Evolutionary conservation across 352 stramenopile species (phyloP).

Genomic region (Thalassiosira livingstoniorum): DNA sequence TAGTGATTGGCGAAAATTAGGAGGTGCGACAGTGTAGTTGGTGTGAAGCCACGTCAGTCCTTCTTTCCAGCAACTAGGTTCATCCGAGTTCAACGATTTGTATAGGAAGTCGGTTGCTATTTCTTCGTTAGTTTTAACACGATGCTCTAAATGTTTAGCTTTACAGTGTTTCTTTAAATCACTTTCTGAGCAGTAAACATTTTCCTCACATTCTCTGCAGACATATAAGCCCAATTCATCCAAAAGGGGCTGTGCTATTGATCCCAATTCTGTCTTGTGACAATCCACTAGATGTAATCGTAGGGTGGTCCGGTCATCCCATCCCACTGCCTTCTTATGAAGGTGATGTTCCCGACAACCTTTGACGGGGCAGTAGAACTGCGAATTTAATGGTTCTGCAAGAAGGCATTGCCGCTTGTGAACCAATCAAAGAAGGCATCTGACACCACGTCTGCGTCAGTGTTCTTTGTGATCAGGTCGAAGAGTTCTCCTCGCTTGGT

Average conservation of each 20-base stretch:
- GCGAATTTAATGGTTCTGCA: no score
- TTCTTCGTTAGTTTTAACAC: background rate
- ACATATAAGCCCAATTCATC: background rate
- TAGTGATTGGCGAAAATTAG: constrained; percentile 20
- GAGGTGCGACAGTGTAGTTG: background rate
- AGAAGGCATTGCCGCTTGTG: no score
- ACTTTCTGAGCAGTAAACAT: background rate
- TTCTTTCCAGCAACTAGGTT: no score
- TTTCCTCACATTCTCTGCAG: no score
- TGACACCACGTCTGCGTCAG: no score
- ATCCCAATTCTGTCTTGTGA: background rate
- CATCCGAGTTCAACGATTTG: no score
- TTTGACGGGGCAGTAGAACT: background rate
- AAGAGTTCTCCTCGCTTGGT: no score
- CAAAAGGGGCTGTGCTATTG: background rate
- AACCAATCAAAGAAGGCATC: no score
- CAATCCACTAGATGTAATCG: background rate
- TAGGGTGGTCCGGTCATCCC: background rate
- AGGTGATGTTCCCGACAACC: background rate
- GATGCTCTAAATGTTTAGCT: background rate
- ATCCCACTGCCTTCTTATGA: background rate
- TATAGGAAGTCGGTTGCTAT: constrained; percentile 1
- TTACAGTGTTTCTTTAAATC: constrained; percentile 14
- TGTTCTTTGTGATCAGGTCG: no score
- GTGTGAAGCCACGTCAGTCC: constrained; percentile 6